phyloP scores from a whole-genome alignment of 2,329 filamentous ascomycete genomes.

The Mariannaea sp. region DNA sequence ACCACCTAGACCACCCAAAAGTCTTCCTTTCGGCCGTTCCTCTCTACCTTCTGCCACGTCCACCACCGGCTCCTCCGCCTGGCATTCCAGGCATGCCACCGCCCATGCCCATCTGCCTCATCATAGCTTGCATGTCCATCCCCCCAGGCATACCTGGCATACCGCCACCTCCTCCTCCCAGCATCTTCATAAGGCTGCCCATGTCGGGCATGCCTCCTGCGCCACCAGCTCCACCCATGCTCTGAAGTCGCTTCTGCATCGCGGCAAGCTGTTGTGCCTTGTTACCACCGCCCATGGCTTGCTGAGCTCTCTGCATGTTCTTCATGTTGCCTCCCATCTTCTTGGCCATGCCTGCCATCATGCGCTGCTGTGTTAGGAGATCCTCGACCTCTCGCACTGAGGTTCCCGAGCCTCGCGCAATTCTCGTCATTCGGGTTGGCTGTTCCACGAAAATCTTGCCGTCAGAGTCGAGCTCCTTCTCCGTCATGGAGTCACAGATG shows the following conservation, averaged over 20 bases:
- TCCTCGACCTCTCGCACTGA: slow-evolving; percentile 93
- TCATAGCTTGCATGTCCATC: slow-evolving; percentile 80
- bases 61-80: slow-evolving; percentile 35
- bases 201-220: slow-evolving; percentile 79
- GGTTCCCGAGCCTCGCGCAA: slow-evolving; percentile 88
- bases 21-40: neutral
- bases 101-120: slow-evolving; percentile 72
- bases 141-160: slow-evolving; percentile 70
- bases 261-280: slow-evolving; percentile 93
- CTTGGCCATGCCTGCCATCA: slow-evolving; percentile 99
- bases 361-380: slow-evolving; percentile 93
- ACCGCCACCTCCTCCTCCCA: slow-evolving; percentile 64
- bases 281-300: slow-evolving; percentile 87
- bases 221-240: slow-evolving; percentile 78
- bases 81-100: slow-evolving; percentile 43
- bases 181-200: slow-evolving; percentile 88
- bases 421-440: slow-evolving; percentile 88
- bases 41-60: slow-evolving; percentile 40
- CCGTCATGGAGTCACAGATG: slow-evolving; percentile 98
- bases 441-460: slow-evolving; percentile 94
- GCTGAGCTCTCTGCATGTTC: slow-evolving; percentile 93
- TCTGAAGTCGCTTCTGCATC: slow-evolving; percentile 94
- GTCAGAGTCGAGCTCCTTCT: slow-evolving; percentile 92
- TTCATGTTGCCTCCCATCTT: slow-evolving; percentile 98
- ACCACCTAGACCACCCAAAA: slow-evolving; percentile 5